A percentile compares a stretch with the other conserved stretches of the same genome.
phyloP scores from a whole-genome alignment of 129 eudicot species.

The Mikania micrantha region DNA sequence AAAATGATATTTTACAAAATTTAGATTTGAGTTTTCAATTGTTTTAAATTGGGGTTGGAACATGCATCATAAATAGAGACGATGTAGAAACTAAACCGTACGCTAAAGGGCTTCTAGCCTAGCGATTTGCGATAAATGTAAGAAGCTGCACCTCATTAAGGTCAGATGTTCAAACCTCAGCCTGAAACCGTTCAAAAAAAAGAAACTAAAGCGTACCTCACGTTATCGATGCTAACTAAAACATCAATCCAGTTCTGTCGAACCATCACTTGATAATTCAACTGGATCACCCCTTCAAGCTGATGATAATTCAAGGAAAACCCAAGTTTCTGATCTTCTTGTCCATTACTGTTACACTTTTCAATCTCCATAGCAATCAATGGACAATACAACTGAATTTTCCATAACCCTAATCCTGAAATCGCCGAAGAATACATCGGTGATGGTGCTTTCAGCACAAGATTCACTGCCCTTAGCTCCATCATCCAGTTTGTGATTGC shows the following conservation, averaged over 20 bases:
- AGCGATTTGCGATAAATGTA: too few species aligned
- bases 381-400: slow-evolving; percentile 84
- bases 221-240: slow-evolving; percentile 65
- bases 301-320: slow-evolving; percentile 78
- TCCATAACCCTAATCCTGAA: slow-evolving; percentile 66
- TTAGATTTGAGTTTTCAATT: too few species aligned
- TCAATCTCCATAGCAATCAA: slow-evolving; percentile 73
- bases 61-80: too few species aligned
- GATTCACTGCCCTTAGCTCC: slow-evolving; percentile 29
- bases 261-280: slow-evolving; percentile 49
- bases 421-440: slow-evolving; percentile 60
- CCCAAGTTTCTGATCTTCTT: slow-evolving; percentile 47
- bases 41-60: too few species aligned
- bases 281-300: slow-evolving; percentile 81
- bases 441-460: slow-evolving; percentile 38
- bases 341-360: slow-evolving; percentile 32
- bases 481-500: slow-evolving; percentile 69
- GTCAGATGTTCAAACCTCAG: too few species aligned
- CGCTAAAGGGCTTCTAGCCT: too few species aligned
- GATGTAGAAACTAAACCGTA: too few species aligned
- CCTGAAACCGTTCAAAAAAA: too few species aligned
- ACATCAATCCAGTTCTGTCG: slow-evolving; percentile 77
- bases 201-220: slow-evolving; percentile 48
- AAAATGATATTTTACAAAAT: too few species aligned
- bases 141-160: too few species aligned